Evolutionary conservation across 352 stramenopile species (phyloP).

Genomic region (Pythium sukuiense): DNA sequence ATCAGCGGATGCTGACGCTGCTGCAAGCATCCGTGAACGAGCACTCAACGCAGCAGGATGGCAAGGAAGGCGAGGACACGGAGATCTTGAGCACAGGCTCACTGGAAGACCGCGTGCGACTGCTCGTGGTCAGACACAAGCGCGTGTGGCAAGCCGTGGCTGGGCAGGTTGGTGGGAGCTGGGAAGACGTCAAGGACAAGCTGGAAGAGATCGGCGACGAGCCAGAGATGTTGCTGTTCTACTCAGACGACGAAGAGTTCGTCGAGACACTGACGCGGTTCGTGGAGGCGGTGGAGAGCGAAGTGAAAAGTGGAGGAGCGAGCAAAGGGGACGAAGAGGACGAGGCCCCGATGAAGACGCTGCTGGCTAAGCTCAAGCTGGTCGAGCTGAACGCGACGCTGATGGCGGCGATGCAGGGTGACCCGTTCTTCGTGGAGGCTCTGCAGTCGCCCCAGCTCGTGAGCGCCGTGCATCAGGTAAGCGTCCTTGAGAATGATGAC

Average conservation of each 20-base stretch:
- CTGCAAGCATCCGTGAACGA: slow-evolving; percentile 10
- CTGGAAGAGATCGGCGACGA: slow-evolving; percentile 69
- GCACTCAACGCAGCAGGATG: slow-evolving; percentile 19
- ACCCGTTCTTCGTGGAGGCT: slow-evolving; percentile 54
- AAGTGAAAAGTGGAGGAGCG: neutral
- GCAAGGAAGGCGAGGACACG: neutral
- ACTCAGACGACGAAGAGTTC: slow-evolving; percentile 53
- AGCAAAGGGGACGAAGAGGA: neutral
- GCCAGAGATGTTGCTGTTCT: slow-evolving; percentile 67
- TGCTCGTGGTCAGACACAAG: slow-evolving; percentile 20
- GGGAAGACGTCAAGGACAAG: slow-evolving; percentile 34
- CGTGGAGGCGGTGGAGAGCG: slow-evolving; percentile 21
- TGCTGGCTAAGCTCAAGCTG: slow-evolving; percentile 44
- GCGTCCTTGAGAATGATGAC: neutral
- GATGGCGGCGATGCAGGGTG: slow-evolving; percentile 61
- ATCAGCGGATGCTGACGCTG: slow-evolving; percentile 47
- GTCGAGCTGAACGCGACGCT: slow-evolving; percentile 49
- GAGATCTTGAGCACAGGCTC: neutral
- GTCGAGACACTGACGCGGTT: slow-evolving; percentile 36
- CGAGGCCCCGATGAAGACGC: neutral
- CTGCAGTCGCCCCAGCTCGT: slow-evolving; percentile 56
- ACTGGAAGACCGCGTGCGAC: slow-evolving; percentile 44
- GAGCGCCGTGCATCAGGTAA: slow-evolving; percentile 60
- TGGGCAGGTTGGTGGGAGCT: slow-evolving; percentile 19
- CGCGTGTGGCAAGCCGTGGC: slow-evolving; percentile 16